Conservation (phyloP, 2,329 filamentous ascomycete genomes). For the Leptographium wingfieldii region DNA sequence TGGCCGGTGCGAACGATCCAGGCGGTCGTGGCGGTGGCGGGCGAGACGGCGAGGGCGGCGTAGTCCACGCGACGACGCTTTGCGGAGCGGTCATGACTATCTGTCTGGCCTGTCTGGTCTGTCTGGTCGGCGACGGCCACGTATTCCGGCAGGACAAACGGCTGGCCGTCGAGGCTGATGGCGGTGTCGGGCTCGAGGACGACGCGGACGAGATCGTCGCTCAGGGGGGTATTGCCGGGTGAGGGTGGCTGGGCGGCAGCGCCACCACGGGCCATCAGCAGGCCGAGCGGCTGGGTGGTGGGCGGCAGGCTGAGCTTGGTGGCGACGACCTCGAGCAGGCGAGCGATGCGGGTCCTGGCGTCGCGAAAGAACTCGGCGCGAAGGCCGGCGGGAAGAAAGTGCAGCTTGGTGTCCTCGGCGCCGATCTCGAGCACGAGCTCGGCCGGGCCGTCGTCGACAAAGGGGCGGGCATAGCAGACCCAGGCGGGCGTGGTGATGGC, state of each 20-base stretch:
- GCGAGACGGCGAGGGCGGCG: constrained; percentile 20
- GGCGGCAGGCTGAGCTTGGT: constrained; percentile 62
- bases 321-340: constrained; percentile 68
- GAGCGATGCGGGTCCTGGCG: constrained; percentile 55
- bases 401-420: constrained; percentile 48
- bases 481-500: constrained; percentile 28
- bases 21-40: constrained; percentile 12
- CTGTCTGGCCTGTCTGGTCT: constrained; percentile 12
- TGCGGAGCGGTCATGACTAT: not conserved
- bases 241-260: constrained; percentile 48
- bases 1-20: constrained; percentile 59
- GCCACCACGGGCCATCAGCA: constrained; percentile 55
- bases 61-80: constrained; percentile 23
- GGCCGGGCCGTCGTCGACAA: constrained; percentile 59
- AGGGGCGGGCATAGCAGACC: constrained; percentile 74
- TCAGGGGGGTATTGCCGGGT: constrained; percentile 56
- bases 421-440: constrained; percentile 75
- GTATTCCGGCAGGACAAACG: constrained; percentile 20
- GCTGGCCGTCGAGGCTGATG: constrained; percentile 45
- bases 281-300: constrained; percentile 45
- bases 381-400: constrained; percentile 28
- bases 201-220: constrained; percentile 57
- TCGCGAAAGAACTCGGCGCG: constrained; percentile 64
- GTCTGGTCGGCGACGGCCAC: constrained; percentile 13
- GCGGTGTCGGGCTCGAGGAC: constrained; percentile 46